Conservation (phyloP, 768 basidiomycete species). For the Glaciozyma antarctica region DNA sequence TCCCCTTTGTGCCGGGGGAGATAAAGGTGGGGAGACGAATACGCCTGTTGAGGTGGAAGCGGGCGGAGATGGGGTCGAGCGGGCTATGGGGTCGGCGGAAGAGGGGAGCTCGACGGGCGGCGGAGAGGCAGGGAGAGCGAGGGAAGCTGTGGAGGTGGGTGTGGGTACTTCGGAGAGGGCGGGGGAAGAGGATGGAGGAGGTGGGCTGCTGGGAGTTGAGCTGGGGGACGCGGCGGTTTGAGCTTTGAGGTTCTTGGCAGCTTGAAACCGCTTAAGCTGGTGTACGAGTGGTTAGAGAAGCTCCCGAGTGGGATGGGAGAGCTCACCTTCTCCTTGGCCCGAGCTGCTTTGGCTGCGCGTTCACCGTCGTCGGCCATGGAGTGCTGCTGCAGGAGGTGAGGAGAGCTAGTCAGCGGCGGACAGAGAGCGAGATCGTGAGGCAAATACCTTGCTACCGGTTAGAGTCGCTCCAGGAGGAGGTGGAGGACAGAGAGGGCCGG, state of each 20-base stretch:
- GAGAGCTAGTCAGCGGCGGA: too few relatives aligned
- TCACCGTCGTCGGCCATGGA: slow-evolving; percentile 1
- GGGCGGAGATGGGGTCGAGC: slow-evolving; percentile 10
- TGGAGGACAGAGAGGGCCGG: too few relatives aligned
- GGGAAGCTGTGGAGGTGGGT: background rate
- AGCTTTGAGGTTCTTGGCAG: slow-evolving; percentile 6
- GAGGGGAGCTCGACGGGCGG: background rate
- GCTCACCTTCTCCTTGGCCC: slow-evolving; percentile 27
- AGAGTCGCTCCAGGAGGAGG: too few relatives aligned
- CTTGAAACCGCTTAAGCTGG: slow-evolving; percentile 30
- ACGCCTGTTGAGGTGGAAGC: slow-evolving; percentile 22
- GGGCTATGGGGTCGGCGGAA: background rate
- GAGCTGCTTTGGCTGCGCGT: slow-evolving; percentile 25
- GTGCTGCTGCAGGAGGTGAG: too few relatives aligned
- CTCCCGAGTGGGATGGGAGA: background rate
- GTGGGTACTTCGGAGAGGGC: too few relatives aligned
- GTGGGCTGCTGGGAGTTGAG: background rate
- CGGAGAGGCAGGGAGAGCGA: background rate
- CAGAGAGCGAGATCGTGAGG: too few relatives aligned
- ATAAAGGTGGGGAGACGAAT: slow-evolving; percentile 18
- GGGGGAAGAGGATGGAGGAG: background rate
- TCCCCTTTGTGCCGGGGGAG: background rate
- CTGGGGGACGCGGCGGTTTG: too few relatives aligned
- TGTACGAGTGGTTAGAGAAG: background rate
- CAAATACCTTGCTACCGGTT: too few relatives aligned